Conservation (phyloP, 805 yeast genomes). For the Starmerella bacillaris region DNA sequence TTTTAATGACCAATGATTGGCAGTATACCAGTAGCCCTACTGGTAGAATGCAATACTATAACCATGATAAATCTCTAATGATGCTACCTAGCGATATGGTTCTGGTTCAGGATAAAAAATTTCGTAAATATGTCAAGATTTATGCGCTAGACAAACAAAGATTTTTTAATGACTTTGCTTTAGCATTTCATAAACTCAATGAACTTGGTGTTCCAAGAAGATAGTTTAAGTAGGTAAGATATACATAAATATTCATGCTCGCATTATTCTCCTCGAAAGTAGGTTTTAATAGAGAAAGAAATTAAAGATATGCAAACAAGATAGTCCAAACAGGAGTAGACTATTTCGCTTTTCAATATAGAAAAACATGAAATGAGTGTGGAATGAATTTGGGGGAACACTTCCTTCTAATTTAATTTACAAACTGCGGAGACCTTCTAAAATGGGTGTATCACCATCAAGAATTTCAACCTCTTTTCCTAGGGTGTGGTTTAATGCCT, state of each 20-base stretch:
- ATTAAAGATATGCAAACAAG: too few species aligned
- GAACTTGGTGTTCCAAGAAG: constrained; percentile 55
- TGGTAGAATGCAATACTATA: constrained; percentile 26
- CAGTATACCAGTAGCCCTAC: constrained; percentile 23
- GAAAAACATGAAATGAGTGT: too few species aligned
- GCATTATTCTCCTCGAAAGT: too few species aligned
- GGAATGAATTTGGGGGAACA: too few species aligned
- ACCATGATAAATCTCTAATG: constrained; percentile 51
- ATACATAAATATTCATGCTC: too few species aligned
- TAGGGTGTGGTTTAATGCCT: constrained; percentile 6
- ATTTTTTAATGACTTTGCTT: constrained; percentile 47
- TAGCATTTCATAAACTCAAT: constrained; percentile 48
- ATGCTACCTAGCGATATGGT: constrained; percentile 76
- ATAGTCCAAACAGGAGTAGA: too few species aligned
- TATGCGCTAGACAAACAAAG: constrained; percentile 49
- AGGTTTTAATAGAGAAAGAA: too few species aligned
- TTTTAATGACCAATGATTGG: constrained; percentile 41
- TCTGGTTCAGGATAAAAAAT: constrained; percentile 41
- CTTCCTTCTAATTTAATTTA: not conserved
- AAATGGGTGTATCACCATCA: constrained; percentile 14
- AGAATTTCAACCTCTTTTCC: constrained; percentile 13
- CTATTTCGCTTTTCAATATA: too few species aligned
- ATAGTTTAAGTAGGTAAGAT: not conserved
- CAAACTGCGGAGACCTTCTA: constrained; percentile 6
- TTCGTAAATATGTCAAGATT: constrained; percentile 40